Evolutionary conservation across 2,329 filamentous ascomycete species (phyloP), one percentile per base, ranked within the genome.

Genomic region (Penicillium palitans): DNA sequence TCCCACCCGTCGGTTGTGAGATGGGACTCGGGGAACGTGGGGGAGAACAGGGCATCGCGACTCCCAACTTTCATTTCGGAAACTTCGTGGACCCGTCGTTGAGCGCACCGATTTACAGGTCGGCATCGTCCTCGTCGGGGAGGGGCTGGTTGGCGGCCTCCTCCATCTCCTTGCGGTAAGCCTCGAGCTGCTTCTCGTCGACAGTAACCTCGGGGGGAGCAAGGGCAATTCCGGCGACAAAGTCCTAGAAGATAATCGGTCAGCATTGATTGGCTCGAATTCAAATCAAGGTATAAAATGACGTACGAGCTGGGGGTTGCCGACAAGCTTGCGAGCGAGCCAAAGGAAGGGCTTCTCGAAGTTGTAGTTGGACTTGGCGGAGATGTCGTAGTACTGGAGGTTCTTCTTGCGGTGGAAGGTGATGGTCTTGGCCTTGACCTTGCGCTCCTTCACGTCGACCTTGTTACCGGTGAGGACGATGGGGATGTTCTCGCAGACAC

Each of bases 391-490:
- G 87, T 98, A 99, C 83, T 99, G 95, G 53, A 99, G 89, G 83
- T 98, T 99, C 89, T 99, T 99, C 91, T 99, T 99, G 83, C 95
- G 91, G 87, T 99, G 95, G 90, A 99, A 99, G 69, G 95, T 99
- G 82, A 99, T 99, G 78, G 93, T 96, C 91, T 99, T 99, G 77
- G 95, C 95, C 89, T 99, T 99, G 78, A 99, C 95, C 84, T 99
- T 99, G 81, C 95, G 91, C 87, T 99, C 95, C 90, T 99, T 99
- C 67, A 99, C 95, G 75, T 99, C 93, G 79, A 99, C 93, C 87
- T 99, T 99, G 90, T 99, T 99, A 76, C 93, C 93, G 80, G 88
- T 92, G 67, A 99, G 90, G 73, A 98, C 95, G 74, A 99, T 98
- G 71, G 93, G 93, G 74, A 99, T 95, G 84, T 95, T 96, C 87